These are phyloP conservation scores for Euphorbia celastroides DNA, from an alignment of 441 rosid genomes.

Conservation along the genomic window DNA sequence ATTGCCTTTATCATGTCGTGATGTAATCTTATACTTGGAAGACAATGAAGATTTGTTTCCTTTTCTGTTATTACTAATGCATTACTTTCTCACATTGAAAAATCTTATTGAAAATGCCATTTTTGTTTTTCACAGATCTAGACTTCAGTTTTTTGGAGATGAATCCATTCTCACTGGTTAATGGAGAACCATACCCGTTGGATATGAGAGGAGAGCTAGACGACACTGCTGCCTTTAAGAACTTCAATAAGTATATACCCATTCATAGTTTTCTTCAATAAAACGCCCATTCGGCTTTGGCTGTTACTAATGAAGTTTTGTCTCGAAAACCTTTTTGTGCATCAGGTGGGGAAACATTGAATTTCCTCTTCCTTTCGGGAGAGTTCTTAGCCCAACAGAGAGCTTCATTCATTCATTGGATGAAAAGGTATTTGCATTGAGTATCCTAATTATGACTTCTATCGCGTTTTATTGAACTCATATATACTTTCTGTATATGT, in stretches of 20 bases:
- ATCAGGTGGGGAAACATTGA: slow-evolving; percentile 77
- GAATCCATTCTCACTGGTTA: slow-evolving; percentile 83
- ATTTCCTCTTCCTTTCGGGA: slow-evolving; percentile 89
- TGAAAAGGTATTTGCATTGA: slow-evolving; percentile 55
- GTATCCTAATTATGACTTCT: slow-evolving; percentile 12
- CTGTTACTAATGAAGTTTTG: background rate
- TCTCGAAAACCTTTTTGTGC: slow-evolving; percentile 12
- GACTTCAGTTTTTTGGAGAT: slow-evolving; percentile 92
- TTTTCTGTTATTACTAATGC: background rate
- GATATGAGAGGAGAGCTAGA: slow-evolving; percentile 97
- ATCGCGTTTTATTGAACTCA: background rate
- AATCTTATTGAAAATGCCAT: slow-evolving; percentile 6
- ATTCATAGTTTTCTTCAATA: slow-evolving; percentile 8
- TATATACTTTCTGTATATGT: background rate
- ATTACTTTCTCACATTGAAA: background rate
- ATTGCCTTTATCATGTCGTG: background rate
- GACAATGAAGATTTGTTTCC: background rate
- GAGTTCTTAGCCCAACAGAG: slow-evolving; percentile 74
- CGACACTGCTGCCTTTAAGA: slow-evolving; percentile 91
- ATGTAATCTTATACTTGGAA: background rate
- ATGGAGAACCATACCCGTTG: slow-evolving; percentile 80
- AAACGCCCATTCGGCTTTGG: slow-evolving; percentile 1
- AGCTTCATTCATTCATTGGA: slow-evolving; percentile 72
- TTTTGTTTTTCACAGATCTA: slow-evolving; percentile 39
- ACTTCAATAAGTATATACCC: slow-evolving; percentile 59